Evolutionary conservation across 2,329 filamentous ascomycete species (phyloP), one percentile per base, ranked within the genome.

Genomic region (Simplicillium sp.): DNA sequence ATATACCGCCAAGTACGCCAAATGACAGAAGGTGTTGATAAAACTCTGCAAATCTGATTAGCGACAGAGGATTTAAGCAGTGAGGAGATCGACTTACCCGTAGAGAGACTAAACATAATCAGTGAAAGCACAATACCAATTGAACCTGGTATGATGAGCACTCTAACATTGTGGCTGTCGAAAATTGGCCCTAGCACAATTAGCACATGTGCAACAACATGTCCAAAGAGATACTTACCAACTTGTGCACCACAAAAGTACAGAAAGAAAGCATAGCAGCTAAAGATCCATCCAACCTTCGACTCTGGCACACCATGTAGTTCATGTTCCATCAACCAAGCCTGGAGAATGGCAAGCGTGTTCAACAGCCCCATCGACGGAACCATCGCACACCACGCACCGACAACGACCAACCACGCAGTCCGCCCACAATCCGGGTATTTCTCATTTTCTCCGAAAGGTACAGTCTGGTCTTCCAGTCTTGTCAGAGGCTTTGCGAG

Each of bases 11-110:
- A 2, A 84, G 54, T 1, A 87, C 58, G 6, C 80, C 80, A 47
- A 85, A 83, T 3, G 75, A 71, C 18, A 88, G 60, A 53, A 87
- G 72, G 53, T 87, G 85, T 34, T 87, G 81, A 68, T 78, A 84
- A 54, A 82, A 84, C 47, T 75, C 58, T 65, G 42, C 5, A 25
- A 25, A 25, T 9, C 5, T 25, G 20, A 9, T 25, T 25, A 25
- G 20, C 20, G 14, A 18, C 14, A 17, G 14, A 12, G 34, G n/a
- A 29, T 36, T 11, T 9, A n/a, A n/a, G 35, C n/a, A 36, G 13
- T 28, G 17, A 17, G 13, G n/a, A 12, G 20, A 25, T 25, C 20
- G 9, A n/a, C 15, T 29, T 50, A 68, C 67, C 50, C 4, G 66
- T 74, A 48, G 77, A 84, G 7, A 78, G 52, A 0, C 77, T 77